A percentile compares a stretch with the other conserved stretches of the same genome.
Conservation (phyloP, 1,139 yeast species). For the Blastobotrys serpentis region DNA sequence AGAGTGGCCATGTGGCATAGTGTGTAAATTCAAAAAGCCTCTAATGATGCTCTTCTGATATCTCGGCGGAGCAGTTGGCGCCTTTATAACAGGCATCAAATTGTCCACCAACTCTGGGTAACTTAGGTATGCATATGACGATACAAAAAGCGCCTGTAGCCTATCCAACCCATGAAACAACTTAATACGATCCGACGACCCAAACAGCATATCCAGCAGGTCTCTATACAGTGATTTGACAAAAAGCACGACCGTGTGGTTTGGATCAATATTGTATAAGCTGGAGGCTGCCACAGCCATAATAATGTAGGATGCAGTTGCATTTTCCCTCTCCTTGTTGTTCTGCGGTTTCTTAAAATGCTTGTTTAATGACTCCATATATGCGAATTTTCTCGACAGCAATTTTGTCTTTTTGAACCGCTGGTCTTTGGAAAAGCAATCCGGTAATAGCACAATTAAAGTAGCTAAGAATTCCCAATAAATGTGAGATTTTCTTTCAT, state of each 20-base stretch:
- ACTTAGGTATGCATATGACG: slow-evolving; percentile 22
- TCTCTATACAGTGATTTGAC: slow-evolving; percentile 43
- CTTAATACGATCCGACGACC: slow-evolving; percentile 26
- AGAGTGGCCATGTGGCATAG: slow-evolving; percentile 22
- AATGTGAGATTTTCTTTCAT: slow-evolving; percentile 24
- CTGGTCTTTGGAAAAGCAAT: slow-evolving; percentile 17
- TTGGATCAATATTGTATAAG: slow-evolving; percentile 46
- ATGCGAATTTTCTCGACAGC: slow-evolving; percentile 5
- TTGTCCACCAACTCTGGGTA: slow-evolving; percentile 21
- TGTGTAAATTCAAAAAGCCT: slow-evolving; percentile 24
- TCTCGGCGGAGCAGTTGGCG: slow-evolving; percentile 19
- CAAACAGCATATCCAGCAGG: slow-evolving; percentile 31
- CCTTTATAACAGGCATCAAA: slow-evolving; percentile 21
- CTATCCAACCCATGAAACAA: slow-evolving; percentile 25
- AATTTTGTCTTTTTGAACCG: slow-evolving; percentile 2
- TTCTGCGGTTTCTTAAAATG: not conserved
- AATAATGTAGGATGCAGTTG: slow-evolving; percentile 13
- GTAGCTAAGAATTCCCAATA: slow-evolving; percentile 36
- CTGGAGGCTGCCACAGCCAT: slow-evolving; percentile 19
- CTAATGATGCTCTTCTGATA: slow-evolving; percentile 25
- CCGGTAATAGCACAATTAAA: slow-evolving; percentile 36
- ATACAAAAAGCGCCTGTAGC: slow-evolving; percentile 29
- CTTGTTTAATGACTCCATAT: not conserved
- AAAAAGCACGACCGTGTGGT: slow-evolving; percentile 49
- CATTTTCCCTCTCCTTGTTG: slow-evolving; percentile 7